Base-by-base conservation (phyloP, 1,139 yeast species). In the Saccharomyces hybrid region DNA sequence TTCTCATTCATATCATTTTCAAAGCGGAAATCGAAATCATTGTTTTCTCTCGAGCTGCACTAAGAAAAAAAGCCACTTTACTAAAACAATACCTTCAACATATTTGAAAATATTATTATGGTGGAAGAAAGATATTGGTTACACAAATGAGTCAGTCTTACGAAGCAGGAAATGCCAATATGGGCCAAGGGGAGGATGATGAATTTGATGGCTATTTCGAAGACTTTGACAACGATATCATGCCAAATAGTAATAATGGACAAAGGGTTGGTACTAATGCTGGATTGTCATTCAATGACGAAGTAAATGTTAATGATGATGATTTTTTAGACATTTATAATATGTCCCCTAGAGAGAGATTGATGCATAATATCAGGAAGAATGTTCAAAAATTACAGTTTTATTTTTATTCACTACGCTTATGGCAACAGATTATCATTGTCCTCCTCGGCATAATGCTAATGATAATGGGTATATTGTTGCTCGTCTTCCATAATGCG, bases 401-500 rank as follows among this genome's bases (percentile, higher is more conserved):
- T 23, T 59, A 59, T 41, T 67, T 56, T 47, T 38, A 55, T 14
- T 53, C 51, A 6, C 54, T 68, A 44, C 61, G 65, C 11, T 46
- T 47, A 23, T 63, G 68, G 66, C 68, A 68, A 49, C 56, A 61
- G 50, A 42, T 54, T 5, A 3, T 59, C 25, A 48, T 64, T 3
- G 29, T 53, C 3, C 16, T 61, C 4, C 51, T 59, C 13, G 67
- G 64, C 1, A 53, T 58, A 7, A 47, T 62, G 29, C 66, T 61
- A 13, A 48, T 61, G 16, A 50, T 62, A 5, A 51, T 67, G 1
- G 73, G 72, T 1, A 52, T 77, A 2, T 47, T 75, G 16, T 65
- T 74, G 47, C 53, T 82, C 27, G 67, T 81, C 2, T 82, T 78
- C 71, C 85, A 82, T 64, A 70, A 74, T 14, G 65, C 65, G 29